phyloP scores from a whole-genome alignment of 805 yeast genomes.

The Pachysolen tannophilus region DNA sequence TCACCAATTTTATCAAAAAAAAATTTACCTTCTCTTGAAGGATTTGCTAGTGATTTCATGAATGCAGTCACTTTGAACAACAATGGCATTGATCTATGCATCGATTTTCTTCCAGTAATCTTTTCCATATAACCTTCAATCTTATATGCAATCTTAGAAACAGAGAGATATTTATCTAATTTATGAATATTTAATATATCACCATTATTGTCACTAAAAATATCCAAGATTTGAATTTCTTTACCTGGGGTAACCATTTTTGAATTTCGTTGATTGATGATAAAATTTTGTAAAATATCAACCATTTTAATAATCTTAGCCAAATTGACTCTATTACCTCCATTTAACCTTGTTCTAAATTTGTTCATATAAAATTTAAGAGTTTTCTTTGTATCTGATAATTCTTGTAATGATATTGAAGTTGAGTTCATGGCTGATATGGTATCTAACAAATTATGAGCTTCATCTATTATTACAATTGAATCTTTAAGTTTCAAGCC shows the following conservation, averaged over 20 bases:
- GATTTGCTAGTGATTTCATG: slow-evolving; percentile 57
- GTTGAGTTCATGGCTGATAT: slow-evolving; percentile 64
- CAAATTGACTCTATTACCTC: slow-evolving; percentile 64
- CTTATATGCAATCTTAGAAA: slow-evolving; percentile 76
- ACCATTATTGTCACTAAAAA: slow-evolving; percentile 53
- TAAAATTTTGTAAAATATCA: slow-evolving; percentile 40
- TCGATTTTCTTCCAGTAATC: slow-evolving; percentile 9
- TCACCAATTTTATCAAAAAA: slow-evolving; percentile 47
- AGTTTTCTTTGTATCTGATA: slow-evolving; percentile 36
- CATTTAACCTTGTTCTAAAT: slow-evolving; percentile 57
- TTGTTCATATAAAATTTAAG: slow-evolving; percentile 47
- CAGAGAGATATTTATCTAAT: slow-evolving; percentile 52
- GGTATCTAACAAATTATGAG: slow-evolving; percentile 80
- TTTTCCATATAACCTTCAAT: slow-evolving; percentile 60
- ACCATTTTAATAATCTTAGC: slow-evolving; percentile 55
- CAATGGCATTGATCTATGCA: slow-evolving; percentile 37
- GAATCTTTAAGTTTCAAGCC: slow-evolving; percentile 53
- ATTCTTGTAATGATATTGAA: slow-evolving; percentile 40
- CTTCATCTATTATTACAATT: slow-evolving; percentile 82
- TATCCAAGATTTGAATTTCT: slow-evolving; percentile 39
- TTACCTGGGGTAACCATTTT: slow-evolving; percentile 40
- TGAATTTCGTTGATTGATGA: slow-evolving; percentile 22
- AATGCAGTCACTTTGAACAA: slow-evolving; percentile 62
- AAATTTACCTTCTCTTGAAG: slow-evolving; percentile 68
- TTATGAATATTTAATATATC: slow-evolving; percentile 67